Evolutionary conservation across 108 stramenopile genomes (phyloP).

Genomic region (Conticribra guillardii): DNA sequence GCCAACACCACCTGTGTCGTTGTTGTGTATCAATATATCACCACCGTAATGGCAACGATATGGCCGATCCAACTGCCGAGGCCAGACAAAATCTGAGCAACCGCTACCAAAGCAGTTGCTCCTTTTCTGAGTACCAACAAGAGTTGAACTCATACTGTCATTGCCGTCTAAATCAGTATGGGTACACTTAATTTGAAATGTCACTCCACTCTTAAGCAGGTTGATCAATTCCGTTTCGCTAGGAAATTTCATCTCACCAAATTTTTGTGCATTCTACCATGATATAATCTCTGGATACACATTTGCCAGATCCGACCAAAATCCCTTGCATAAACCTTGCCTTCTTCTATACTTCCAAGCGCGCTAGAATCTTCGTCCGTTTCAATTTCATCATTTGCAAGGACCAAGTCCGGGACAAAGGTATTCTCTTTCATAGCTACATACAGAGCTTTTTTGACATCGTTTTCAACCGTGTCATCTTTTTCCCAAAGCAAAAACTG

Average conservation of each 20-base stretch:
- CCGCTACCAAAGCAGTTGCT: constrained; percentile 20
- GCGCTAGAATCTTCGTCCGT: constrained; percentile 5
- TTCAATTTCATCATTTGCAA: constrained; percentile 2
- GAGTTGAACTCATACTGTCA: constrained; percentile 1
- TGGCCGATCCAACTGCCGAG: constrained; percentile 19
- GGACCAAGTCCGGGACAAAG: constrained; percentile 26
- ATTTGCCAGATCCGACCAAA: constrained; percentile 15
- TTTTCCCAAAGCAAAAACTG: constrained; percentile 27
- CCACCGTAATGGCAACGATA: constrained; percentile 2
- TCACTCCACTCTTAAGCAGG: constrained; percentile 15
- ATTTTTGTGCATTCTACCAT: constrained; percentile 21
- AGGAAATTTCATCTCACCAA: constrained; percentile 3
- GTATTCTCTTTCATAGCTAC: constrained; percentile 15
- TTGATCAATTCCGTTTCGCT: constrained; percentile 12
- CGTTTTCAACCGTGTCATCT: constrained; percentile 31
- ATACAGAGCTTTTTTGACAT: constrained; percentile 22
- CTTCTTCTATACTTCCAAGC: constrained; percentile 11
- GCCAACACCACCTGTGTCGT: constrained; percentile 1
- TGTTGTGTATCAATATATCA: constrained; percentile 31
- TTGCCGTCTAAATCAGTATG: constrained; percentile 14
- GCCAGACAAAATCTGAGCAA: constrained; percentile 11
- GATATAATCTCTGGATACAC: constrained; percentile 3
- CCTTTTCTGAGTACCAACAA: constrained; percentile 23
- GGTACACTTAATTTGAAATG: constrained; percentile 8
- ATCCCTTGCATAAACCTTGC: constrained; percentile 19